Base-by-base conservation (phyloP, 345 rosid species). In the Mangifera indica region DNA sequence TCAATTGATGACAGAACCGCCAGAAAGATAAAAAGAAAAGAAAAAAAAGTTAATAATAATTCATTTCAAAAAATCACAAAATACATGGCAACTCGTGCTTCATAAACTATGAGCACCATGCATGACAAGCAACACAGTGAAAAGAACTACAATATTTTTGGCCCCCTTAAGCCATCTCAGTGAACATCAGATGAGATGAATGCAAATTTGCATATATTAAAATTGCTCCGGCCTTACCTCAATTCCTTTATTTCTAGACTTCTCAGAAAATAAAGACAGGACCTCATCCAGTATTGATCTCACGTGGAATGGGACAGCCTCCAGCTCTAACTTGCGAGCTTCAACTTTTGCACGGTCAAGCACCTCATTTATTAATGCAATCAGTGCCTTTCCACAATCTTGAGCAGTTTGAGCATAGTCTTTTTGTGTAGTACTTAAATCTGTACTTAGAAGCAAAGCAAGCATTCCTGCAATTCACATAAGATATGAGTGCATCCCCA, bases 311-410 rank as follows among this genome's bases (percentile, higher is more conserved):
- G 93, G 90, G 63, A 95, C 97, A 53, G 84, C 81, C 79, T 95
- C 99, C 57, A 95, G 80, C 73, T 92, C 99, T 66, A 95, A 81
- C 81, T 87, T 95, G 51, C 98, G 89, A 21, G 99, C 97, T 87
- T 95, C 99, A 66, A 95, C 92, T 82, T 95, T 95, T 58, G 98
- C 99, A 25, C 96, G 90, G 81, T 95, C 99, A 71, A 95, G 98
- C 85, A 95, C 97, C 82, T 92, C 98, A 70, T 95, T 95, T 79
- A 95, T 95, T 69, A 95, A 79, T 17, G 90, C 77, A 77, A 95
- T 91, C 88, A 95, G 78, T 62, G 99, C 98, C 85, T 92, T 95
- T 61, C 98, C 99, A 77, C 99, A 92, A 17, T 71, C 85, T 83
- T 95, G 98, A 67, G 98, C 99, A 11, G 99, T 95, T 81, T 88